Evolutionary conservation across 2,329 filamentous ascomycete genomes (phyloP), one percentile per base, ranked within the genome.

Genomic region (Scedosporium dehoogii): DNA sequence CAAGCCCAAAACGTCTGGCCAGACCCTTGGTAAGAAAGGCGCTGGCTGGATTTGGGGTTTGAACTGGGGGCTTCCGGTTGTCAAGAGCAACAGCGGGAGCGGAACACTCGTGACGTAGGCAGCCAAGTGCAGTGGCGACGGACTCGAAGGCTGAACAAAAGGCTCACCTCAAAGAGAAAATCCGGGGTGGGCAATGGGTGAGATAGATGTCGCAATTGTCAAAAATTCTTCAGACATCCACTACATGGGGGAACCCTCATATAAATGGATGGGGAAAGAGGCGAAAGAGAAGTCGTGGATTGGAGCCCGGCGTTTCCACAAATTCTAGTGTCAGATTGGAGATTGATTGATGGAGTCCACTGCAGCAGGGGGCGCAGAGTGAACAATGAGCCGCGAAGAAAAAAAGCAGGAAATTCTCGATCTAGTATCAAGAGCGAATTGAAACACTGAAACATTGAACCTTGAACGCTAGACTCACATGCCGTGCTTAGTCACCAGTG

Each of bases 81-180:
- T 58, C 55, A 38, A 58, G 51, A 58, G 55, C 55, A 58, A 58
- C 55, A 41, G 23, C 27, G 21, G 53, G 6, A 41, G n/a, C 27
- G 4, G 33, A 2, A 10, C 12, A 38, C n/a, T 33, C 23, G 14
- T 7, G 55, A 9, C 55, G n/a, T 33, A 25, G 16, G 27, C 55
- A 38, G 55, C 14, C 55, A 38, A n/a, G 55, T n/a, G 55, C 55
- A 41, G 55, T 38, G 27, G 55, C 55, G 33, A 41, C 55, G 55
- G 55, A 58, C 14, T 41, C n/a, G 44, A 55, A 55, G 46, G 59
- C 48, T 61, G 59, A 61, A 61, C 59, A 61, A 42, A 42, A 48
- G 44, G 59, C 59, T 61, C 59, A 61, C 59, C 59, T 61, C 59
- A 61, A 29, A 33, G 56, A 51, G 51, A 55, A 51, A 51, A 53